phyloP scores from a whole-genome alignment of 2,329 filamentous ascomycete species.

The Colletotrichum gigasporum region DNA sequence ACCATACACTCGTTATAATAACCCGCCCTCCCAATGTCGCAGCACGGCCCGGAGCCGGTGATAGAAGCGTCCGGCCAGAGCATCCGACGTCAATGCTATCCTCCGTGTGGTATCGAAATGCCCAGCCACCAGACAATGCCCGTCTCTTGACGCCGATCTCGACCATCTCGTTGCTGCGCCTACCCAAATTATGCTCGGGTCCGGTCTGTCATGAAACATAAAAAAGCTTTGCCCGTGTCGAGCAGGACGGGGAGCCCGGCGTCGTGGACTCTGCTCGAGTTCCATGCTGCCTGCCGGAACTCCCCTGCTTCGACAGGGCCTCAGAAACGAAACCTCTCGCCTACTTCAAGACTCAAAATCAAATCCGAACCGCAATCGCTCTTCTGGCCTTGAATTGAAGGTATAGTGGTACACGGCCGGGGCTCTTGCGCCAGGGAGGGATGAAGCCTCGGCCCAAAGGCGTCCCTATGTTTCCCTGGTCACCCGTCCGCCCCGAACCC shows the following conservation, averaged over 20 bases:
- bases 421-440: neutral
- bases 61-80: conserved; percentile 24
- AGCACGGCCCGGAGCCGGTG: conserved; percentile 24
- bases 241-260: neutral
- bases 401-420: conserved; percentile 21
- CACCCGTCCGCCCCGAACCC: conserved; percentile 1
- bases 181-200: conserved; percentile 53
- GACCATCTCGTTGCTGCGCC: conserved; percentile 62
- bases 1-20: conserved; percentile 30
- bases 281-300: neutral
- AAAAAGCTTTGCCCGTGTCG: conserved; percentile 7
- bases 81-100: conserved; percentile 29
- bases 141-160: conserved; percentile 48
- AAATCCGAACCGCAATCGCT: conserved; percentile 22
- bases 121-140: conserved; percentile 31
- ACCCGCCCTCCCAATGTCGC: conserved; percentile 22
- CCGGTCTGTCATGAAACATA: conserved; percentile 24
- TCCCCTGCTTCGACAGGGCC: neutral
- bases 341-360: neutral
- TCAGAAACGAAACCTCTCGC: conserved; percentile 15
- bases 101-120: conserved; percentile 33
- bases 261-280: neutral
- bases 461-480: neutral
- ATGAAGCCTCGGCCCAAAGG: conserved; percentile 6
- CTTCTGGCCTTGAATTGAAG: conserved; percentile 22